These are phyloP conservation scores for Amorphotheca resinae DNA, from an alignment of 495 filamentous ascomycete genomes.

Conservation along the genomic window DNA sequence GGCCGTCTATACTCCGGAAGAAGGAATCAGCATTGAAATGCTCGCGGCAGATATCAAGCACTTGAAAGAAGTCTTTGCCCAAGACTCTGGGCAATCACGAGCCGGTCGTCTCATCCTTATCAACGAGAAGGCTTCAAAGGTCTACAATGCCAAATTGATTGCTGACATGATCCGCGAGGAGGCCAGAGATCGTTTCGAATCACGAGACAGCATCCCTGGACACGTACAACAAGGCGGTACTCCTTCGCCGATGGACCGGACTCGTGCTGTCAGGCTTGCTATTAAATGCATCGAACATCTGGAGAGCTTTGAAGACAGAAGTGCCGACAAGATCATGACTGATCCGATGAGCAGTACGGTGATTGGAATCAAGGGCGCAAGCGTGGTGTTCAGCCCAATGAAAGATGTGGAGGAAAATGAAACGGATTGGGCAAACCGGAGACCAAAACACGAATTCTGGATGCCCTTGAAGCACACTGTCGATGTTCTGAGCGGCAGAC, in stretches of 20 bases:
- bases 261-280: conserved; percentile 79
- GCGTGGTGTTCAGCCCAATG: conserved; percentile 77
- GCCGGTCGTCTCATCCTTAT: conserved; percentile 90
- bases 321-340: conserved; percentile 51
- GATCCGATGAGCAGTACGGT: conserved; percentile 63
- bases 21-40: conserved; percentile 91
- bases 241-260: conserved; percentile 90
- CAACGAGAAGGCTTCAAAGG: conserved; percentile 82
- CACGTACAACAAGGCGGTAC: conserved; percentile 96
- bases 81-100: conserved; percentile 79
- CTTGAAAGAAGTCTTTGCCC: conserved; percentile 70
- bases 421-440: conserved; percentile 84
- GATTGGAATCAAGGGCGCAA: conserved; percentile 86
- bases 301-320: conserved; percentile 57
- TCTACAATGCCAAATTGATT: conserved; percentile 85
- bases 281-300: conserved; percentile 86
- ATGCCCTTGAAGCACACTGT: conserved; percentile 66
- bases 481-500: conserved; percentile 69
- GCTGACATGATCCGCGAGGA: conserved; percentile 94
- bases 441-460: conserved; percentile 84
- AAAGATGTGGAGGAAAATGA: conserved; percentile 61
- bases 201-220: conserved; percentile 84
- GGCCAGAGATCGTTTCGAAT: conserved; percentile 83
- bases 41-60: conserved; percentile 82
- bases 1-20: conserved; percentile 96